Conservation (phyloP, 768 basidiomycete genomes). For the Trametes maxima region DNA sequence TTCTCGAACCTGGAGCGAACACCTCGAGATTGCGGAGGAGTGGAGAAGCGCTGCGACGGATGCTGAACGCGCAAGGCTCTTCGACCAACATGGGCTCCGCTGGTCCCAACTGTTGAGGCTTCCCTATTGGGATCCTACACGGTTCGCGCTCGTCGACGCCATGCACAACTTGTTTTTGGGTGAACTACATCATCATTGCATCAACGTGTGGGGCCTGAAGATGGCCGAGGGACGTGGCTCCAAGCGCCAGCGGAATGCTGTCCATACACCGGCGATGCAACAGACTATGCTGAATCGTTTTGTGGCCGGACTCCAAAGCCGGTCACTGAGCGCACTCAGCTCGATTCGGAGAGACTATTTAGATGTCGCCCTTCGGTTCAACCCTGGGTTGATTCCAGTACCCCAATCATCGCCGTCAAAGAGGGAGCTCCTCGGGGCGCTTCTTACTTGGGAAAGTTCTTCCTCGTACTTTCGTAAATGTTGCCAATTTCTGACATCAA, state of each 20-base stretch:
- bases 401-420: too few species aligned
- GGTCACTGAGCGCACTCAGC: background rate
- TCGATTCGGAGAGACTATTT: background rate
- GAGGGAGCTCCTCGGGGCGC: too few species aligned
- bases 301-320: background rate
- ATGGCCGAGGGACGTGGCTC: background rate
- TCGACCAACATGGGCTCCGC: conserved; percentile 27
- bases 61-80: conserved; percentile 13
- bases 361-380: too few species aligned
- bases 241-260: background rate
- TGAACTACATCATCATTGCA: conserved; percentile 36
- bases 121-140: conserved; percentile 42
- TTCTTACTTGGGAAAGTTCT: too few species aligned
- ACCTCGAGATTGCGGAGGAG: conserved; percentile 20
- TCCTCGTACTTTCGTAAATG: too few species aligned
- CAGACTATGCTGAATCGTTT: background rate
- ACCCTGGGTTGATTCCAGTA: too few species aligned
- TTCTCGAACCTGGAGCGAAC: conserved; percentile 17
- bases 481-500: too few species aligned
- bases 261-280: background rate
- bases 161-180: conserved; percentile 47
- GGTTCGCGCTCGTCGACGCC: conserved; percentile 37
- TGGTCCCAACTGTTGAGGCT: conserved; percentile 37
- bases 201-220: conserved; percentile 7
- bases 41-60: conserved; percentile 25